Base-by-base conservation (phyloP, 192 early-diverging fungal genomes). In the Backusella westeae region DNA sequence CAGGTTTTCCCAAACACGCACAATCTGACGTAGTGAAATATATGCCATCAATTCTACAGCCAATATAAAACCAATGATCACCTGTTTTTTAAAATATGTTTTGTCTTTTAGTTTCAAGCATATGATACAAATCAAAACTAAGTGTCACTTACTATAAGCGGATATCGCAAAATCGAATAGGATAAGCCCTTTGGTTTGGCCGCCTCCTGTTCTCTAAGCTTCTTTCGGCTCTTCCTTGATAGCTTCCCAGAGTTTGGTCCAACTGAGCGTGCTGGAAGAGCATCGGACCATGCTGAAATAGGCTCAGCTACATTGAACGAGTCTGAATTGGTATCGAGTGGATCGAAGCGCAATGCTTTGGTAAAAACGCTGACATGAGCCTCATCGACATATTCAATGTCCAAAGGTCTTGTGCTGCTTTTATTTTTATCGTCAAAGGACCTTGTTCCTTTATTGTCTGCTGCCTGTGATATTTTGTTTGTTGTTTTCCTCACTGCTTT, bases 1-100 rank as follows among this genome's bases (percentile, higher is more conserved):
- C 39, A 86, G 71, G 78, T 84, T 85, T 74, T 94, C 93, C 85
- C 90, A 94, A 14, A 89, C 8, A 69, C 84, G 82, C 17, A 93
- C 91, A 67, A 88, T 79, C 75, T 89, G 83, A 23, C 92, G 85
- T 44, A 93, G 75, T 15, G 80, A 76, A 34, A 91, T 53, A 66
- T 93, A 91, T 10, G 89, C 75, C 26, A 83, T 77, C 34, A 92
- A 75, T 77, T 94, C 93, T 12, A 93, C 56, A 52, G 82, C 52
- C 17, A 94, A 86, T 67, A 90, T 86, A 21, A 81, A 41, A 66
- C 85, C 84, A 72, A 93, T 90, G 29, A 83, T 9, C 34, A 87
- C 53, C 87, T 90, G 35, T 17, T 68, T 68, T 36, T 67, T 34
- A 15, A 32, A 3, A 32, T 32, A 32, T 49, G 8, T 44, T 44